Conservation (phyloP, 202 grass and related monocot genomes). For the Hordeum pubiflorum region DNA sequence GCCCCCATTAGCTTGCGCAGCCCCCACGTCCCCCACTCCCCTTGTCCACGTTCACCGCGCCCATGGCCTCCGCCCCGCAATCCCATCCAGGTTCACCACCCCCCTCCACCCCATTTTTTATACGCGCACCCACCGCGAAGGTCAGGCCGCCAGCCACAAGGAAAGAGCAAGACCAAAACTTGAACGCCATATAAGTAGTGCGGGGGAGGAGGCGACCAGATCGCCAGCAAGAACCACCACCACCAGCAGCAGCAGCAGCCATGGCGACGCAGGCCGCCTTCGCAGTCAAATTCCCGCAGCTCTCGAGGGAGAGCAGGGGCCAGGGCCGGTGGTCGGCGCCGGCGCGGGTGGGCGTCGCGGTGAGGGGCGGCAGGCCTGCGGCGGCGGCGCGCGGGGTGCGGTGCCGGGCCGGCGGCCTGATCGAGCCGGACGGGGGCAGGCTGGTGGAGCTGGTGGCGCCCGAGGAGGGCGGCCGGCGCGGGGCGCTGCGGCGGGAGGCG, state of each 20-base stretch:
- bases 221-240: not conserved
- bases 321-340: not conserved
- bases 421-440: constrained; percentile 84
- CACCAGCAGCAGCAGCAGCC: constrained; percentile 17
- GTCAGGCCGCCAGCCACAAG: not conserved
- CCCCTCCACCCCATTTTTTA: not conserved
- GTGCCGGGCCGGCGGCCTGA: constrained; percentile 45
- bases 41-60: constrained; percentile 21
- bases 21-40: not conserved
- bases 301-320: constrained; percentile 7
- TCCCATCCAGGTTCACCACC: constrained; percentile 42
- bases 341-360: not conserved
- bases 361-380: not conserved
- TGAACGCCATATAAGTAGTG: constrained; percentile 4
- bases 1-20: constrained; percentile 23
- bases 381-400: not conserved
- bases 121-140: constrained; percentile 23
- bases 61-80: constrained; percentile 18
- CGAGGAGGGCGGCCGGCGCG: constrained; percentile 42
- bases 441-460: constrained; percentile 78
- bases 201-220: not conserved
- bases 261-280: constrained; percentile 54
- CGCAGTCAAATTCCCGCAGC: constrained; percentile 31
- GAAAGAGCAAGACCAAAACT: not conserved
- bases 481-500: constrained; percentile 53